These are phyloP conservation scores for Rheum nobile DNA, from an alignment of 148 eudicot genomes.

Conservation along the genomic window DNA sequence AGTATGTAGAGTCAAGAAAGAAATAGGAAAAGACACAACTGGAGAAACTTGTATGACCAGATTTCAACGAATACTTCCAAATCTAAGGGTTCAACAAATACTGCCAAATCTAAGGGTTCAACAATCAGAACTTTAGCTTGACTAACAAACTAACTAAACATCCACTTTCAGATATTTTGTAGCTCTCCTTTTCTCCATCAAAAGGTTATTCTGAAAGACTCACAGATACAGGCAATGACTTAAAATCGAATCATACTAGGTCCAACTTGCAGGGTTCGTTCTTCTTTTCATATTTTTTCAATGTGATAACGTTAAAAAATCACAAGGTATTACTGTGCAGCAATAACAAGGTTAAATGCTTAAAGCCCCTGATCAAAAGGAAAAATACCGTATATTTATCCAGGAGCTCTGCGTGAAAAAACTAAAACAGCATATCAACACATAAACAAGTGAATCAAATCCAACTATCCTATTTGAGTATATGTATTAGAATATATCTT, in stretches of 20 bases:
- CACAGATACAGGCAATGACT: background rate
- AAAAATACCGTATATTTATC: background rate
- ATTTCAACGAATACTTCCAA: background rate
- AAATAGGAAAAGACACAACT: background rate
- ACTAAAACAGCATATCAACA: background rate
- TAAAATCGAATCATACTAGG: background rate
- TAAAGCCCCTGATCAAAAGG: background rate
- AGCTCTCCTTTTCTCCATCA: background rate
- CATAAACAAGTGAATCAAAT: background rate
- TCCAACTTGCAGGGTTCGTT: background rate
- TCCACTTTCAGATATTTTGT: background rate
- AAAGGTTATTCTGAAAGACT: background rate
- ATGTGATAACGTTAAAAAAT: background rate
- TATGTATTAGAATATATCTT: no score
- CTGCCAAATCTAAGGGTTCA: background rate
- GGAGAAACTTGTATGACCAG: background rate
- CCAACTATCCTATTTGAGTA: background rate
- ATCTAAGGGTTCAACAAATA: background rate
- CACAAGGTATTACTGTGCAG: background rate
- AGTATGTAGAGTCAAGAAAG: background rate
- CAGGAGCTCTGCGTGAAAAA: background rate
- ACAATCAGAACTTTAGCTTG: background rate
- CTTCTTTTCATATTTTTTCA: background rate
- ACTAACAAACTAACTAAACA: background rate
- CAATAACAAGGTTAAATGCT: background rate